These are phyloP conservation scores for Trichosanthes cucumerina DNA, from an alignment of 306 rosid species.

Conservation along the genomic window DNA sequence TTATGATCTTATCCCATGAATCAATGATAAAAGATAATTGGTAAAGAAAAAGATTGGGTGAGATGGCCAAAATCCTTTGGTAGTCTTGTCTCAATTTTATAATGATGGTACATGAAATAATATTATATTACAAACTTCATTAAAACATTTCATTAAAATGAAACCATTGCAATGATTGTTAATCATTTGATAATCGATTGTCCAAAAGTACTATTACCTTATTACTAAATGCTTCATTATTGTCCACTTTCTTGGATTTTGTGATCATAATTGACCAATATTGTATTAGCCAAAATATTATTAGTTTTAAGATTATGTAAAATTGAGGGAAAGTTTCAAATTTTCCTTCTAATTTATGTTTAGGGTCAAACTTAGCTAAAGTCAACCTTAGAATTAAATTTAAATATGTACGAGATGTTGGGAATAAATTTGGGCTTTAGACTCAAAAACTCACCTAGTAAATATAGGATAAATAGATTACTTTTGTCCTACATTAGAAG, in stretches of 20 bases:
- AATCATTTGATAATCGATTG: not conserved
- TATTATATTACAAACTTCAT: not conserved
- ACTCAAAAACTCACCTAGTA: no score
- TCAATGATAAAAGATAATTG: not conserved
- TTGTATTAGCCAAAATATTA: not conserved
- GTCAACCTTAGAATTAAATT: no score
- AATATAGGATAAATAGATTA: no score
- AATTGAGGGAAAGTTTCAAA: no score
- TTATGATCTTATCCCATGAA: not conserved
- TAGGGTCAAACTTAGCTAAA: no score
- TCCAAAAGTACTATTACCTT: not conserved
- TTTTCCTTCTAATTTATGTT: no score
- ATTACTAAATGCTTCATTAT: not conserved
- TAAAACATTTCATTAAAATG: not conserved
- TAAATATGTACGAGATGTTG: no score
- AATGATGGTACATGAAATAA: not conserved
- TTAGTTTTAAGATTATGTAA: not conserved
- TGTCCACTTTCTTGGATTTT: not conserved
- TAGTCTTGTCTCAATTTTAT: conserved; percentile 1
- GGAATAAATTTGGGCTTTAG: no score
- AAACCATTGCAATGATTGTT: not conserved
- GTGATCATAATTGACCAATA: not conserved
- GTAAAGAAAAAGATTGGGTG: not conserved
- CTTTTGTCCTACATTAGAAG: no score
- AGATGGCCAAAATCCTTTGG: not conserved